These are phyloP conservation scores for Avena sativa DNA, from an alignment of 176 grass and related monocot species.

Conservation along the genomic window DNA sequence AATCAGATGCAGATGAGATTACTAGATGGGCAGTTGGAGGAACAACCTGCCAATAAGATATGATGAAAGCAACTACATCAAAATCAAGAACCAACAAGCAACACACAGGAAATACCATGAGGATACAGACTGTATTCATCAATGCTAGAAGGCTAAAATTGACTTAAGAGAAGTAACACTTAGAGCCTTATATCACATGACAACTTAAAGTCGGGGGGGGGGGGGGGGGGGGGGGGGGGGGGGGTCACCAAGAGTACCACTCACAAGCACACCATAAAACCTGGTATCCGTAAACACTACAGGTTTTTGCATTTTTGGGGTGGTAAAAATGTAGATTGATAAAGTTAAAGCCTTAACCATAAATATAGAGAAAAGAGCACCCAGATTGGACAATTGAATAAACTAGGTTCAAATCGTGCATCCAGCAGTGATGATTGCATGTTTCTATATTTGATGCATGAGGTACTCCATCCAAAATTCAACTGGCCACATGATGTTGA, in stretches of 20 bases:
- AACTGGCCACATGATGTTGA: conserved; percentile 11
- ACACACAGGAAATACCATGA: neutral
- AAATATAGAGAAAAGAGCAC: neutral
- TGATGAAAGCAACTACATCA: conserved; percentile 33
- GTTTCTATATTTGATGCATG: neutral
- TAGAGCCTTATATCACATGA: neutral
- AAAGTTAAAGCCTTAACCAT: neutral
- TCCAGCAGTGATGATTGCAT: neutral
- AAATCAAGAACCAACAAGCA: conserved; percentile 23
- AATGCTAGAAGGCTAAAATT: neutral
- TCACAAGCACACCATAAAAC: neutral
- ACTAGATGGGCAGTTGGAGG: conserved; percentile 81
- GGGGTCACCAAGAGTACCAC: neutral
- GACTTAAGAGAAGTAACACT: conserved; percentile 23
- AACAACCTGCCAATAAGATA: conserved; percentile 61
- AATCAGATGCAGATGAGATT: conserved; percentile 74
- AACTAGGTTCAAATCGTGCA: conserved; percentile 13
- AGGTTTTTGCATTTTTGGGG: neutral
- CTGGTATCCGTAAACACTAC: neutral
- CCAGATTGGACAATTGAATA: neutral
- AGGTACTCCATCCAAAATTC: conserved; percentile 14
- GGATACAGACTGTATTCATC: neutral
- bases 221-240: neutral
- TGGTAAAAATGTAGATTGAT: neutral
- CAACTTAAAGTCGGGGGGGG: neutral